Conservation (phyloP, 108 stramenopile species). For the Nannochloropsis gaditana region DNA sequence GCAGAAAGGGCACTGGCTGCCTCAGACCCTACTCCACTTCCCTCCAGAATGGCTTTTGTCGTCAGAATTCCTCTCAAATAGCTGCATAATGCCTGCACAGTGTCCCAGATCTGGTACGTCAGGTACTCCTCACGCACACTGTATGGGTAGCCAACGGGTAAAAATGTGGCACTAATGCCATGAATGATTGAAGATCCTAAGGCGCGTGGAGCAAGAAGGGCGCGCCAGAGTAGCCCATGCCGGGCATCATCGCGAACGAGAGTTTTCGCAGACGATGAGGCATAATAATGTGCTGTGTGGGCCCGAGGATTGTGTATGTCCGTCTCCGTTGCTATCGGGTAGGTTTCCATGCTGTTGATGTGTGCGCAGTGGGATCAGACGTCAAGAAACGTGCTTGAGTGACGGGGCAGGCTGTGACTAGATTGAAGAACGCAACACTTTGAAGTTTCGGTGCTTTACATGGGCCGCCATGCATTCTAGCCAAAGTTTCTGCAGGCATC, state of each 20-base stretch:
- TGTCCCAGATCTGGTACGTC: slow-evolving; percentile 81
- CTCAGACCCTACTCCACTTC: slow-evolving; percentile 76
- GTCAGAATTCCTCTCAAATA: slow-evolving; percentile 82
- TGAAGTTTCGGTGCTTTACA: no score
- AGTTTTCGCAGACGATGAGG: background rate
- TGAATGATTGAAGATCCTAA: background rate
- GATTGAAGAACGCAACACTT: no score
- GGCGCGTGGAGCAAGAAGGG: background rate
- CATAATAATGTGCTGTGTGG: slow-evolving; percentile 1
- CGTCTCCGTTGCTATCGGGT: background rate
- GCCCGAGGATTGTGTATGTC: slow-evolving; percentile 11
- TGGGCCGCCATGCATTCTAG: no score
- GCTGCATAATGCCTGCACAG: slow-evolving; percentile 81
- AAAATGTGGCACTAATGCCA: slow-evolving; percentile 41
- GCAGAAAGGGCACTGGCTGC: slow-evolving; percentile 65
- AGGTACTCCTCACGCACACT: slow-evolving; percentile 59
- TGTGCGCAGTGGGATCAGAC: no score
- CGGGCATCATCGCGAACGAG: slow-evolving; percentile 1
- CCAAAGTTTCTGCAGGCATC: no score
- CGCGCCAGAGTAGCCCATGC: slow-evolving; percentile 4
- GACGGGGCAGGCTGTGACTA: no score
- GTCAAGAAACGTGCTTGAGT: no score
- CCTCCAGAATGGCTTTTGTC: slow-evolving; percentile 70
- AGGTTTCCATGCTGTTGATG: background rate
- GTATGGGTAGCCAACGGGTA: slow-evolving; percentile 51